Base-by-base conservation (phyloP, 257 asterid species). In the Datura wrightii region DNA sequence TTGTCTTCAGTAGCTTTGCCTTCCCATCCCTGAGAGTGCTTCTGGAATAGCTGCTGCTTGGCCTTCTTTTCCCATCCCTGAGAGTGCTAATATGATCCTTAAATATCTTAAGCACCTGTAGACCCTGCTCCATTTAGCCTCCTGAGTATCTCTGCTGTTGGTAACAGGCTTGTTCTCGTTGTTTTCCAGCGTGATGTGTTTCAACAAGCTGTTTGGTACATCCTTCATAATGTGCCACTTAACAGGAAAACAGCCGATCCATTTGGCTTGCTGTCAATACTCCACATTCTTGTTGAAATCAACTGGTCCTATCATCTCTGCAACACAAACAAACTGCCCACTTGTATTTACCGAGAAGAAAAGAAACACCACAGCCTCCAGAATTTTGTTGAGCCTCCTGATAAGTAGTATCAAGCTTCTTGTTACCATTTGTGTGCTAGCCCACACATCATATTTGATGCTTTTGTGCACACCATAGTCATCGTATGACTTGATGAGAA, bases 351-450 rank as follows among this genome's bases (percentile, higher is more conserved):
- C 31, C 31, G 97, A 94, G 87, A 94, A 94, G 81, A 93, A 90
- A 36, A 94, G 92, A 82, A 93, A 93, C 48, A 94, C 87, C 6
- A 67, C 97, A 92, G 36, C 85, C 90, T 34, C 89, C 94, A 67
- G 89, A 37, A 58, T 79, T 91, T 85, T 87, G 92, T 48, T 93
- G 91, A 66, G 96, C 93, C 5, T 89, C 92, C 18, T 36, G 87
- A 85, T 90, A 91, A 6, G 98, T 92, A 50, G 89, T 86, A 74
- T 94, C 94, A 5, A 94, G 89, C 87, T 94, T 94, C 79, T 94
- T 92, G 89, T 94, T 94, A 41, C 98, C 98, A 85, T 89, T 94
- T 0, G 94, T 1, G 98, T 93, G 90, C 98, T 94, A 36, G 98
- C 89, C 98, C 94, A 93, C 8, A 94, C 88, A 83, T 88, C 89